phyloP scores from a whole-genome alignment of 257 asterid genomes.

The Vinca minor region DNA sequence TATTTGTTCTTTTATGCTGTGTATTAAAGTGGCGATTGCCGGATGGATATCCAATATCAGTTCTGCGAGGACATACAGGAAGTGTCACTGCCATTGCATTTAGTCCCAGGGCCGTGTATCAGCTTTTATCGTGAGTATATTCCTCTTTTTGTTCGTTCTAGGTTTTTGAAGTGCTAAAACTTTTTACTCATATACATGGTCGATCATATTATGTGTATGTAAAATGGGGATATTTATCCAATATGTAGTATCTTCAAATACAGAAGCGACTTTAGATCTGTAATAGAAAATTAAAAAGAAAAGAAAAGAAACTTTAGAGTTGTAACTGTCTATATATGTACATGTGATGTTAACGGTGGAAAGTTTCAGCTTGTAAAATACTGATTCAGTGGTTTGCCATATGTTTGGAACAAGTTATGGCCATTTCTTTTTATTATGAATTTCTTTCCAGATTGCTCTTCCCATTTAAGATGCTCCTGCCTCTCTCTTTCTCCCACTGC shows the following conservation, averaged over 20 bases:
- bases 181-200: not conserved
- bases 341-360: not conserved
- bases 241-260: not conserved
- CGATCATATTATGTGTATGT: too few relatives aligned
- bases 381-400: not conserved
- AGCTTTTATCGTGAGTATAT: conserved; percentile 82
- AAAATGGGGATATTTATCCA: too few relatives aligned
- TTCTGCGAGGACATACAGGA: conserved; percentile 91
- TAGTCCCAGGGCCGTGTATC: conserved; percentile 69
- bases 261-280: not conserved
- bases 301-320: too few relatives aligned
- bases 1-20: conserved; percentile 11
- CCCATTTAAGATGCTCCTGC: not conserved
- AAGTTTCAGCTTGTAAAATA: not conserved
- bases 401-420: not conserved
- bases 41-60: conserved; percentile 84
- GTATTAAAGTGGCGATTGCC: conserved; percentile 89
- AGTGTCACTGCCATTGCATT: conserved; percentile 95
- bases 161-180: not conserved
- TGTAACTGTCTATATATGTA: not conserved
- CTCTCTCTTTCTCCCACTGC: not conserved
- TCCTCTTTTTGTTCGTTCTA: conserved; percentile 12
- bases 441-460: not conserved
- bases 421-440: not conserved
- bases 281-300: too few relatives aligned